These are phyloP conservation scores for Aspergillus viridinutans DNA, from an alignment of 2,329 filamentous ascomycete genomes.

Conservation along the genomic window DNA sequence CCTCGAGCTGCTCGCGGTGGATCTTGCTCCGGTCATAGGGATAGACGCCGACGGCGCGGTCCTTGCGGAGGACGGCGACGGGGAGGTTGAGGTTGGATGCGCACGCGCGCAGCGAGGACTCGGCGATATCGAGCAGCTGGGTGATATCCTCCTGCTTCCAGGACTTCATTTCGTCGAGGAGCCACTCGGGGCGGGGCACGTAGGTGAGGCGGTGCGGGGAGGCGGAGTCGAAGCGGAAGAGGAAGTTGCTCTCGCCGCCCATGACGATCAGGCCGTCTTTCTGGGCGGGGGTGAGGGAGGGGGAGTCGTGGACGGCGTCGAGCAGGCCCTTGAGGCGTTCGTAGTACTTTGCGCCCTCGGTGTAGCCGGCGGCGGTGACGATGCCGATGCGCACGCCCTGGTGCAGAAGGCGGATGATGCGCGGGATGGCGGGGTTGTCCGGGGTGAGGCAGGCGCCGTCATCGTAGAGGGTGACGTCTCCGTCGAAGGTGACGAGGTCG, in stretches of 20 bases:
- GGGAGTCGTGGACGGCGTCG: constrained; percentile 65
- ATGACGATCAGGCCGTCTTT: constrained; percentile 83
- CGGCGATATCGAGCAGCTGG: constrained; percentile 81
- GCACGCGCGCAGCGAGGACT: constrained; percentile 77
- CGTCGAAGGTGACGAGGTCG: constrained; percentile 90
- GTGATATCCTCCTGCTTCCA: constrained; percentile 64
- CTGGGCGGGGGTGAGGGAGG: constrained; percentile 58
- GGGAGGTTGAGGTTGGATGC: constrained; percentile 74
- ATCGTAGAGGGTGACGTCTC: constrained; percentile 93
- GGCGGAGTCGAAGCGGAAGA: constrained; percentile 70
- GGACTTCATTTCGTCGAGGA: constrained; percentile 52
- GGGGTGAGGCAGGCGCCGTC: constrained; percentile 76
- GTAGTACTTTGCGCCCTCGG: constrained; percentile 80
- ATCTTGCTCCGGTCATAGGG: constrained; percentile 64
- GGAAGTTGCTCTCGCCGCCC: constrained; percentile 93
- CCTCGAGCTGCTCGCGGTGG: constrained; percentile 83
- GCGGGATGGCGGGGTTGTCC: constrained; percentile 70
- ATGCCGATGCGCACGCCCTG: constrained; percentile 84
- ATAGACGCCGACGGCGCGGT: constrained; percentile 76
- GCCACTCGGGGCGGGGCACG: constrained; percentile 56
- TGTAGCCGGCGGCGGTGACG: constrained; percentile 94
- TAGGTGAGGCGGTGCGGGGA: constrained; percentile 65
- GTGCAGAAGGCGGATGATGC: constrained; percentile 65
- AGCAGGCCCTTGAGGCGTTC: constrained; percentile 81
- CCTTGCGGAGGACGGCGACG: constrained; percentile 78